These are phyloP conservation scores for Pezicula carpinea DNA, from an alignment of 2,329 filamentous ascomycete species.

Conservation along the genomic window DNA sequence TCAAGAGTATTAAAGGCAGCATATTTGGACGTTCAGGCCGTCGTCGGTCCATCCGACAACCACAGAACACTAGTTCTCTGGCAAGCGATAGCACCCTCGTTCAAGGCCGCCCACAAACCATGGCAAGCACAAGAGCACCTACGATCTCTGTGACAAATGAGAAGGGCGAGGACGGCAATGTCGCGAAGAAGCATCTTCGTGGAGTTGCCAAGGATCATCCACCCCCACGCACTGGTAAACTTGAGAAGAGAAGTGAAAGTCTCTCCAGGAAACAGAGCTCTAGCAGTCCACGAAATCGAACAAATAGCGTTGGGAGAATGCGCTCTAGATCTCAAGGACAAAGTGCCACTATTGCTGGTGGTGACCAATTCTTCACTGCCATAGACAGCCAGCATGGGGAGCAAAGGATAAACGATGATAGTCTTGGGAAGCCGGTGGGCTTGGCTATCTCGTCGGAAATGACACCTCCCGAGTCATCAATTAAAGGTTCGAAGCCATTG, in stretches of 20 bases:
- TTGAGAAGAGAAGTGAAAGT: conserved; percentile 32
- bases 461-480: not conserved
- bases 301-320: conserved; percentile 41
- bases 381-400: conserved; percentile 34
- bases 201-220: conserved; percentile 18
- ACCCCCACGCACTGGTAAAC: conserved; percentile 30
- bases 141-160: conserved; percentile 75
- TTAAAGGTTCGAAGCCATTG: conserved; percentile 11
- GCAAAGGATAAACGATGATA: conserved; percentile 27
- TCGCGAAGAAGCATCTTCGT: conserved; percentile 28
- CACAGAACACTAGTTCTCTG: conserved; percentile 34
- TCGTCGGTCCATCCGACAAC: conserved; percentile 32
- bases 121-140: conserved; percentile 43
- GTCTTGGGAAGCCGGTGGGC: conserved; percentile 4
- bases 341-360: conserved; percentile 41
- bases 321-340: conserved; percentile 28
- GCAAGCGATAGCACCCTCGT: conserved; percentile 28
- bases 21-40: conserved; percentile 63
- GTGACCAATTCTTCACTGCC: conserved; percentile 46
- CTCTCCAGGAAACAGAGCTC: conserved; percentile 33
- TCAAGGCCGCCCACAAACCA: conserved; percentile 24
- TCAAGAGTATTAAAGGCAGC: conserved; percentile 66
- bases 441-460: conserved; percentile 7
- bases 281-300: conserved; percentile 46
- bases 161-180: conserved; percentile 48